Percentiles rank a stretch among this genome's conserved stretches.
Evolutionary conservation across 495 filamentous ascomycete species (phyloP).

Genomic region (Friedmanniomyces simplex): DNA sequence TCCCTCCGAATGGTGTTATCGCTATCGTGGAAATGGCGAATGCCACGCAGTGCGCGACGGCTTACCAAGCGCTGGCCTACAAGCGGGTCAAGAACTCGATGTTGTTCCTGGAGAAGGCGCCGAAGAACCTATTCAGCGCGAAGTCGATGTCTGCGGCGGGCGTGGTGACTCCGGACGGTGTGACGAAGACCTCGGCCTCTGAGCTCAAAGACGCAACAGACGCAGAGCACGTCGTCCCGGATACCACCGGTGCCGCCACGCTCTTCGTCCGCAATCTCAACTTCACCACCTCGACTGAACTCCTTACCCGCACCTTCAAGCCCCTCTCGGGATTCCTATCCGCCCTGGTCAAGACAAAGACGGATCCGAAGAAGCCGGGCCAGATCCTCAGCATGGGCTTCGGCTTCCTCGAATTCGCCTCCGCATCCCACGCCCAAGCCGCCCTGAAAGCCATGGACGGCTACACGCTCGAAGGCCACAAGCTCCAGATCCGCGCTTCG

Average conservation of each 20-base stretch:
- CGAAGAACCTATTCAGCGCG: slow-evolving; percentile 61
- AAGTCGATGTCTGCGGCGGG: slow-evolving; percentile 1
- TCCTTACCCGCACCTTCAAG: slow-evolving; percentile 62
- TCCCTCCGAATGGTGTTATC: slow-evolving; percentile 87
- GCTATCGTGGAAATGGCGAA: slow-evolving; percentile 82
- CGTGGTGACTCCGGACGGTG: slow-evolving; percentile 20
- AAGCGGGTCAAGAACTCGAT: slow-evolving; percentile 83
- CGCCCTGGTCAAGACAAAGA: slow-evolving; percentile 25
- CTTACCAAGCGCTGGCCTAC: slow-evolving; percentile 76
- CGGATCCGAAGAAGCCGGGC: slow-evolving; percentile 47
- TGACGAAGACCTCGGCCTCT: slow-evolving; percentile 25
- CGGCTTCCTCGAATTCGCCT: slow-evolving; percentile 82
- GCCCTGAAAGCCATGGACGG: slow-evolving; percentile 80
- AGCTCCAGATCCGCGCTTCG: slow-evolving; percentile 68
- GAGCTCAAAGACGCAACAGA: slow-evolving; percentile 47
- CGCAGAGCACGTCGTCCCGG: slow-evolving; percentile 41
- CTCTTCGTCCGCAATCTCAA: slow-evolving; percentile 88
- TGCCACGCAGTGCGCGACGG: slow-evolving; percentile 64
- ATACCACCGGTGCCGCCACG: slow-evolving; percentile 57
- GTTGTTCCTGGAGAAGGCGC: slow-evolving; percentile 87
- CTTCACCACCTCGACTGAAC: slow-evolving; percentile 73
- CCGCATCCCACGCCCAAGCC: slow-evolving; percentile 62
- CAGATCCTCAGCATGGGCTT: slow-evolving; percentile 91
- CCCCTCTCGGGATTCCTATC: slow-evolving; percentile 60
- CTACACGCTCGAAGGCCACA: slow-evolving; percentile 75